Conservation (phyloP, 768 basidiomycete species). For the Tylopilus felleus region DNA sequence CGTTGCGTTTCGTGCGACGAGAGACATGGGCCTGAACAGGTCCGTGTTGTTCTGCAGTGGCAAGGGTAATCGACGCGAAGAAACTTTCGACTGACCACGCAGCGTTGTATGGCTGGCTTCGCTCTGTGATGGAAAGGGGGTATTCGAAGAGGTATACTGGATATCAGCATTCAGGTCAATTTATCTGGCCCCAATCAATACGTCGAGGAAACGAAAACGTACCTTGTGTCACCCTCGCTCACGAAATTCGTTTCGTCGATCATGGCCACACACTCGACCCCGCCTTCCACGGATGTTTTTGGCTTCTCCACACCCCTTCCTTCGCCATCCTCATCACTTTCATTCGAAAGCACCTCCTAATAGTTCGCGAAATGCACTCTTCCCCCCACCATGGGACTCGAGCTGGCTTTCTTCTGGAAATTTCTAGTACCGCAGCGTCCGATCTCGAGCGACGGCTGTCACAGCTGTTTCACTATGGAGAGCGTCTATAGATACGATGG, state of each 20-base stretch:
- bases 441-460: conserved; percentile 88
- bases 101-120: no score
- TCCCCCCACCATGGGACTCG: conserved; percentile 93
- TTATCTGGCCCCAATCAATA: not conserved
- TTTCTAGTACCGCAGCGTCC: conserved; percentile 94
- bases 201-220: conserved; percentile 28
- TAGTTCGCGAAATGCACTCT: conserved; percentile 73
- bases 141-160: no score
- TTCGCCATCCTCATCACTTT: conserved; percentile 46
- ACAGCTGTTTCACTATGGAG: conserved; percentile 82
- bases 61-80: no score
- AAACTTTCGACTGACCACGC: no score
- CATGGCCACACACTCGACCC: conserved; percentile 90
- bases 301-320: conserved; percentile 15
- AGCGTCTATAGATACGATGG: conserved; percentile 71
- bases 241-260: conserved; percentile 91
- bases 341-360: conserved; percentile 64
- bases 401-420: conserved; percentile 92
- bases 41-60: no score
- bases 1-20: no score
- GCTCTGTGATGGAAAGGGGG: no score
- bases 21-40: no score
- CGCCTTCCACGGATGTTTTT: conserved; percentile 75
- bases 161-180: no score
- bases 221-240: conserved; percentile 97